These are phyloP conservation scores for Picea engelmannii DNA, from an alignment of 83 land plant genomes.

Conservation along the genomic window DNA sequence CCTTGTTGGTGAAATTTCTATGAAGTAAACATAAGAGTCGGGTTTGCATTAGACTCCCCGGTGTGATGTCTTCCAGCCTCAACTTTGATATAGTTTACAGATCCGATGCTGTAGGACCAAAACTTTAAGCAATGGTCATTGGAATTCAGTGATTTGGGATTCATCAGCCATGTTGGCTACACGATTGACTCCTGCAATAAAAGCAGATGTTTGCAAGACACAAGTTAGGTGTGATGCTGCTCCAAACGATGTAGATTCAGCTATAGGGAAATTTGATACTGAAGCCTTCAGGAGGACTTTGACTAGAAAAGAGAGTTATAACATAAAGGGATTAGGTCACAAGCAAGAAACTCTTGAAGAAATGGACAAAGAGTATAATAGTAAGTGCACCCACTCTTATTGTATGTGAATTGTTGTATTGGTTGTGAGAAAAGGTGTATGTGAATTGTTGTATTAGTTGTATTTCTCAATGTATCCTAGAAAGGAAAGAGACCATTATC, in stretches of 20 bases:
- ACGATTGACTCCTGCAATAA: neutral
- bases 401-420: neutral
- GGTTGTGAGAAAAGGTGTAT: neutral
- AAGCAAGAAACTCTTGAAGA: slow-evolving; percentile 43
- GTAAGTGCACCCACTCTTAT: slow-evolving; percentile 16
- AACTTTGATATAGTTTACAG: neutral
- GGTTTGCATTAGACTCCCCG: neutral
- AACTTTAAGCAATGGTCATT: neutral
- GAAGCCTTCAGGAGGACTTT: slow-evolving; percentile 43
- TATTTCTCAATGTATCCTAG: too few species aligned
- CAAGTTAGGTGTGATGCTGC: neutral
- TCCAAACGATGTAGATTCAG: neutral
- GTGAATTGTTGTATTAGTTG: too few species aligned
- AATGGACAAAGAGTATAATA: slow-evolving; percentile 41
- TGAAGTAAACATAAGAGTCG: neutral
- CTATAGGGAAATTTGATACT: slow-evolving; percentile 25
- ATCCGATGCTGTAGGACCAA: neutral
- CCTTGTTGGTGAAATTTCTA: neutral
- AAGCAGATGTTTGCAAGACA: neutral
- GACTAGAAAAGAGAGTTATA: slow-evolving; percentile 36
- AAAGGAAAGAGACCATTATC: too few species aligned
- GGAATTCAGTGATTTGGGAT: neutral
- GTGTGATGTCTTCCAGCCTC: neutral
- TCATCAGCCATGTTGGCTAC: neutral
- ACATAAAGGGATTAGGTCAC: slow-evolving; percentile 39